These are phyloP conservation scores for Phytophthora ramorum DNA, from an alignment of 352 stramenopile species.

Conservation along the genomic window DNA sequence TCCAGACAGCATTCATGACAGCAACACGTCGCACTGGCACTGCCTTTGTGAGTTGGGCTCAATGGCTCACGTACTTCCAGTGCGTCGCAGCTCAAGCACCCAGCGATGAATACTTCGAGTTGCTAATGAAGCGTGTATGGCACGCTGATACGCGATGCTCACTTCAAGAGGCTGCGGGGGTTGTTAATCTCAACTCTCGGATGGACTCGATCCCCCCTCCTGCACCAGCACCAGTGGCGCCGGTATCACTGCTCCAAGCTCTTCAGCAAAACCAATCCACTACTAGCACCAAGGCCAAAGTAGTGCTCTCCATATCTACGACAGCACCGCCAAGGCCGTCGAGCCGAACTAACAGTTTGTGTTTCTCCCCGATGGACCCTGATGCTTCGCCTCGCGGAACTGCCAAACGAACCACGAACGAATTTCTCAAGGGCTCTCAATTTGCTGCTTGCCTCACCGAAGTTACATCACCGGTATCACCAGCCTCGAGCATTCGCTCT, in stretches of 20 bases:
- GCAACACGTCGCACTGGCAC: conserved; percentile 36
- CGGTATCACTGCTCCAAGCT: conserved; percentile 62
- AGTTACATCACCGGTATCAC: conserved; percentile 35
- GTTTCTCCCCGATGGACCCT: conserved; percentile 15
- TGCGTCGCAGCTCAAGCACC: conserved; percentile 69
- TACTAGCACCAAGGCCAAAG: conserved; percentile 26
- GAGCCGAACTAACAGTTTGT: conserved; percentile 15
- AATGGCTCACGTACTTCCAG: conserved; percentile 84
- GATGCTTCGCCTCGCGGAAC: conserved; percentile 47
- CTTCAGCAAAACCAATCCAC: conserved; percentile 52
- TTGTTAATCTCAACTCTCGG: conserved; percentile 9
- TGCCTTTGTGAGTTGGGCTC: conserved; percentile 69
- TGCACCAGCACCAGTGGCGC: conserved; percentile 10
- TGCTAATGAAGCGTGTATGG: conserved; percentile 79
- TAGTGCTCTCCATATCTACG: conserved; percentile 42
- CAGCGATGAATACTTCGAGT: conserved; percentile 81
- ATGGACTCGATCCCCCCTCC: conserved; percentile 15
- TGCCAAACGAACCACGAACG: conserved; percentile 47
- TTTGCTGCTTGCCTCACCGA: conserved; percentile 71
- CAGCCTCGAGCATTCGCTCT: conserved; percentile 22
- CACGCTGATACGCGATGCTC: conserved; percentile 50
- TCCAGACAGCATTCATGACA: conserved; percentile 58
- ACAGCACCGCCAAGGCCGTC: conserved; percentile 32
- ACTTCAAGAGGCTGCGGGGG: conserved; percentile 39
- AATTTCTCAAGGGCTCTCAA: conserved; percentile 76